Conservation (phyloP, 2,329 filamentous ascomycete species). For the Cladophialophora carrionii region DNA sequence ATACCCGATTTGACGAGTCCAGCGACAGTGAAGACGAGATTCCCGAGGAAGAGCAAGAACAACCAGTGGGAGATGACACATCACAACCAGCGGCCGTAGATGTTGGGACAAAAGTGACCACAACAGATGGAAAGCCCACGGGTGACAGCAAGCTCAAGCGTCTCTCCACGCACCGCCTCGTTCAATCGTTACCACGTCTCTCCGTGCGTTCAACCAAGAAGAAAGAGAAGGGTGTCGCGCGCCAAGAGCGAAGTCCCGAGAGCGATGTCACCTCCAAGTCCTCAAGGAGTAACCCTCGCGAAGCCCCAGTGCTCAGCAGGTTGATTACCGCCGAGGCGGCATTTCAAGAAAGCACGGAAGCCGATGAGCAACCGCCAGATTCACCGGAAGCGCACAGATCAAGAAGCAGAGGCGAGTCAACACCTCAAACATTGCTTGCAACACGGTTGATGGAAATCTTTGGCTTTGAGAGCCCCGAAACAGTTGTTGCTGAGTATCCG, state of each 20-base stretch:
- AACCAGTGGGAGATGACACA: slow-evolving; percentile 8
- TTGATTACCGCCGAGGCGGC: slow-evolving; percentile 74
- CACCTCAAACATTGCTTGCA: slow-evolving; percentile 63
- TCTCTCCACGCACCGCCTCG: slow-evolving; percentile 61
- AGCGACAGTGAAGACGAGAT: slow-evolving; percentile 74
- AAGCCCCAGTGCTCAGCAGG: slow-evolving; percentile 73
- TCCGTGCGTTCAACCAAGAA: slow-evolving; percentile 39
- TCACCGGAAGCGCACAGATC: slow-evolving; percentile 36
- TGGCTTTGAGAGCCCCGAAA: slow-evolving; percentile 76
- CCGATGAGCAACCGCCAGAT: slow-evolving; percentile 14
- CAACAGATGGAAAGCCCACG: slow-evolving; percentile 13
- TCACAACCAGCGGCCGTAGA: slow-evolving; percentile 6
- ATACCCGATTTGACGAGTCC: slow-evolving; percentile 78
- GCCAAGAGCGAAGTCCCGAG: slow-evolving; percentile 24
- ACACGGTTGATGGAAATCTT: slow-evolving; percentile 81
- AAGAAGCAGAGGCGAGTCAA: slow-evolving; percentile 44
- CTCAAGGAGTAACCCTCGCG: slow-evolving; percentile 47
- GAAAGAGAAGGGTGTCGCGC: slow-evolving; percentile 20
- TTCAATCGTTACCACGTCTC: slow-evolving; percentile 65
- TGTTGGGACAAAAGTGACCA: neutral
- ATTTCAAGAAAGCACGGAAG: slow-evolving; percentile 47
- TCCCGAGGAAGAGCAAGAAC: slow-evolving; percentile 22
- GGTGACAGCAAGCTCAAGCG: slow-evolving; percentile 29
- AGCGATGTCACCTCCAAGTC: slow-evolving; percentile 32
- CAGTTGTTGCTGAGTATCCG: slow-evolving; percentile 86